Conservation (phyloP, 2,329 filamentous ascomycete species). For the Aspergillus carbonarius region DNA sequence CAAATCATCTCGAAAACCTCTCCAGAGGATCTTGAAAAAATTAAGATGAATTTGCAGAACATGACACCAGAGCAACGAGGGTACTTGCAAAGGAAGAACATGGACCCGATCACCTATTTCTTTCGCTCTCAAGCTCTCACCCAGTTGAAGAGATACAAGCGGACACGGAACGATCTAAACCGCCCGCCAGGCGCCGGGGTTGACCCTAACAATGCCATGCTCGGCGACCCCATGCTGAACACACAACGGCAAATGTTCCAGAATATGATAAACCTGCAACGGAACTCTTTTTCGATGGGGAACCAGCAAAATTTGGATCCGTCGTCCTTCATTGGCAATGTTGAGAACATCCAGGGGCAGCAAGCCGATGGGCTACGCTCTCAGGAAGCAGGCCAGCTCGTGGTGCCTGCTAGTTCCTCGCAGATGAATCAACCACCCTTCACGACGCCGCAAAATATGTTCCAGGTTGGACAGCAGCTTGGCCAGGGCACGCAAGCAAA, state of each 20-base stretch:
- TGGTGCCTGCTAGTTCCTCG: slow-evolving; percentile 64
- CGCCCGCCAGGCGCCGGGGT: slow-evolving; percentile 30
- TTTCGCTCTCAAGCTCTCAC: slow-evolving; percentile 51
- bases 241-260: slow-evolving; percentile 44
- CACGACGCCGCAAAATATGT: slow-evolving; percentile 43
- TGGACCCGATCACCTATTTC: slow-evolving; percentile 53
- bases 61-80: slow-evolving; percentile 51
- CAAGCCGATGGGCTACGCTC: slow-evolving; percentile 62
- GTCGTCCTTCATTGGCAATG: slow-evolving; percentile 44
- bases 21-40: slow-evolving; percentile 48
- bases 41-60: slow-evolving; percentile 47
- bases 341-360: slow-evolving; percentile 59
- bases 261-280: slow-evolving; percentile 41
- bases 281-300: slow-evolving; percentile 38
- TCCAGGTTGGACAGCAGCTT: slow-evolving; percentile 41
- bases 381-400: slow-evolving; percentile 60
- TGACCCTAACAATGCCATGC: slow-evolving; percentile 33
- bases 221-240: slow-evolving; percentile 40
- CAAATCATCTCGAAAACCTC: slow-evolving; percentile 48
- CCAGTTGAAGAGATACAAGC: slow-evolving; percentile 40
- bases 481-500: slow-evolving; percentile 39
- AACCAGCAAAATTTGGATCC: slow-evolving; percentile 34
- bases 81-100: slow-evolving; percentile 43
- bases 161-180: slow-evolving; percentile 32
- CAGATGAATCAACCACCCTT: slow-evolving; percentile 46